Evolutionary conservation across 2,329 filamentous ascomycete genomes (phyloP).

Genomic region (Paraphaeosphaeria sporulosa): DNA sequence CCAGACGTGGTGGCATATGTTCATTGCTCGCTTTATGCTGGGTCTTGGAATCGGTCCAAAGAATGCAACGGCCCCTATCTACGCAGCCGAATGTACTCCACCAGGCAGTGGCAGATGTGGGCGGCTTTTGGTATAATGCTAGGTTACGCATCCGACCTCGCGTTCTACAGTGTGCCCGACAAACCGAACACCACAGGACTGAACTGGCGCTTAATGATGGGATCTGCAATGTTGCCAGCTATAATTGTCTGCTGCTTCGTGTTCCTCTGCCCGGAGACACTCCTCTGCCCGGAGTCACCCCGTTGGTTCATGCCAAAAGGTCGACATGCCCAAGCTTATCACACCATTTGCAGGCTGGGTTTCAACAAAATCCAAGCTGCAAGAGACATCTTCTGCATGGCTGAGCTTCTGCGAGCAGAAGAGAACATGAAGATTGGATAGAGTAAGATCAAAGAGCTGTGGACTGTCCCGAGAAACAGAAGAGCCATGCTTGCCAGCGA

Average conservation of each 20-base stretch:
- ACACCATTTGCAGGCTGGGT: constrained; percentile 61
- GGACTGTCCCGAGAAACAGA: constrained; percentile 37
- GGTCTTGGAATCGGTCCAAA: constrained; percentile 82
- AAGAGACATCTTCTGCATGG: constrained; percentile 61
- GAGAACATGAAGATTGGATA: constrained; percentile 43
- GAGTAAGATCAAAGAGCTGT: constrained; percentile 38
- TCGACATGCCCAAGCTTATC: constrained; percentile 29
- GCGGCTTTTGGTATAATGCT: constrained; percentile 38
- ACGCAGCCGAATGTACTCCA: constrained; percentile 76
- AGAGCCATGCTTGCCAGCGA: constrained; percentile 35
- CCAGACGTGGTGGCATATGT: constrained; percentile 71
- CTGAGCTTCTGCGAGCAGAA: constrained; percentile 42
- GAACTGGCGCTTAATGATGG: constrained; percentile 42
- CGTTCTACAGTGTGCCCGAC: constrained; percentile 34
- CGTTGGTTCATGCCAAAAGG: constrained; percentile 37
- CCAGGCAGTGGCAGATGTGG: constrained; percentile 85
- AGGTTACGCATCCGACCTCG: constrained; percentile 32
- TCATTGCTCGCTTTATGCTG: constrained; percentile 74
- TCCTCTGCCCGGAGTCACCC: constrained; percentile 34
- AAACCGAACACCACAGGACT: constrained; percentile 28
- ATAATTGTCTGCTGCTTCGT: constrained; percentile 36
- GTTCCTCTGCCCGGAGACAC: constrained; percentile 34
- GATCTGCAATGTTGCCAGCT: constrained; percentile 34
- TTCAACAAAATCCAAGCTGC: constrained; percentile 61
- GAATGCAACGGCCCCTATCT: constrained; percentile 77